Evolutionary conservation across 2,329 filamentous ascomycete genomes (phyloP).

Genomic region (Madurella mycetomatis): DNA sequence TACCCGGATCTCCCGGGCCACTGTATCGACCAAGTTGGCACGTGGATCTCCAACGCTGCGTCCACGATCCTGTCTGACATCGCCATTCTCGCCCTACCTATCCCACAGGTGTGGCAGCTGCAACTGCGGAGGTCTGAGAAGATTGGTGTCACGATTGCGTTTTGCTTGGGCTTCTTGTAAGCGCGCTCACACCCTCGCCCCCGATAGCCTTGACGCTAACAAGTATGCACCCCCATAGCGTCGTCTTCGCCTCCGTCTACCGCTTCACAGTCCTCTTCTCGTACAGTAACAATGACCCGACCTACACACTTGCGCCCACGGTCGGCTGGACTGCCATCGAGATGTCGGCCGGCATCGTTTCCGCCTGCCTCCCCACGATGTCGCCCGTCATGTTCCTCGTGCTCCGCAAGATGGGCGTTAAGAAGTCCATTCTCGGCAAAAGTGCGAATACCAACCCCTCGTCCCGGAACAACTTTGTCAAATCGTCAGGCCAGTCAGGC

Average conservation of each 20-base stretch:
- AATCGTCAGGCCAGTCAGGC: background rate
- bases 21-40: conserved; percentile 18
- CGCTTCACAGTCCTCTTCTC: conserved; percentile 45
- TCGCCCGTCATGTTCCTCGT: conserved; percentile 40
- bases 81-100: conserved; percentile 17
- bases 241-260: conserved; percentile 46
- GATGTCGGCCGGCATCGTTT: conserved; percentile 47
- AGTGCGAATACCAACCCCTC: conserved; percentile 2
- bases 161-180: conserved; percentile 26
- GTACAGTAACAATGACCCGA: conserved; percentile 37
- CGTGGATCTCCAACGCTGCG: conserved; percentile 20
- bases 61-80: conserved; percentile 18
- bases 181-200: background rate
- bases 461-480: conserved; percentile 7
- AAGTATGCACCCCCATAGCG: conserved; percentile 28
- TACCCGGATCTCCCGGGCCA: conserved; percentile 8
- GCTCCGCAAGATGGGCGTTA: conserved; percentile 39
- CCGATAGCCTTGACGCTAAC: background rate
- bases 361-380: conserved; percentile 50
- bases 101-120: conserved; percentile 27
- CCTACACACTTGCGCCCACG: conserved; percentile 44
- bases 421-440: conserved; percentile 32
- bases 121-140: conserved; percentile 40
- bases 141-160: conserved; percentile 41
- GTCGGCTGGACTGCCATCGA: conserved; percentile 48